Evolutionary conservation across 169 alveolate genomes (phyloP), one percentile per base, ranked within the genome.

Genomic region (Plasmodium sp.): DNA sequence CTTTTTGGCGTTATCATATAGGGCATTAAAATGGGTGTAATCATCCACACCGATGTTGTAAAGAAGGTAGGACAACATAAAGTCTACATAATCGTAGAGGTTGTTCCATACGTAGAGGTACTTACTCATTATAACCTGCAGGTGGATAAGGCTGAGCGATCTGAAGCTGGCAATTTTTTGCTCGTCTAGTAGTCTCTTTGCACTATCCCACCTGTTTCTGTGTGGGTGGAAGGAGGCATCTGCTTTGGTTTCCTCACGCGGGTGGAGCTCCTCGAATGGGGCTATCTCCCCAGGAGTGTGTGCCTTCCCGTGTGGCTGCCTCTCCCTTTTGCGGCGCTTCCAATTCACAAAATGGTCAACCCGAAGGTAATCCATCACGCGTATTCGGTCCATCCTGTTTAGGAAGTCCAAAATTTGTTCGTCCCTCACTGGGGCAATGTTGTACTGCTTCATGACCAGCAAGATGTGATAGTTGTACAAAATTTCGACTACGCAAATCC

Each of bases 1-100:
- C 41, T 82, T 92, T 81, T 92, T 92, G n/a, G 95, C 92, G 56
- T 92, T 92, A 33, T 92, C 95, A 81, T 81, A 92, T 22, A 48
- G 74, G 31, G 34, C 33, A 79, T 82, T 72, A 67, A 91, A 91
- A 92, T 92, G 77, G 14, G 33, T 33, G 56, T 92, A 92, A n/a
- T 81, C 95, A 33, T 58, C 43, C 31, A 79, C 71, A 77, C 56
- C 81, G 58, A 74, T 81, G 62, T 83, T 83, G 62, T 92, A 82
- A 34, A 92, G 75, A 34, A 83, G 77, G 84, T 92, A 92, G 16
- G 95, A 92, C 41, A 92, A 92, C 31, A 92, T 71, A 41, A 39
- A 45, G 80, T 92, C 58, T 5, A 92, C 31, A 36, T 81, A 92
- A 31, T 72, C 92, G 43, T 92, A 92, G 45, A 92, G 45, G 72